phyloP scores from a whole-genome alignment of 164 flowering plant species.

The Aristolochia contorta region DNA sequence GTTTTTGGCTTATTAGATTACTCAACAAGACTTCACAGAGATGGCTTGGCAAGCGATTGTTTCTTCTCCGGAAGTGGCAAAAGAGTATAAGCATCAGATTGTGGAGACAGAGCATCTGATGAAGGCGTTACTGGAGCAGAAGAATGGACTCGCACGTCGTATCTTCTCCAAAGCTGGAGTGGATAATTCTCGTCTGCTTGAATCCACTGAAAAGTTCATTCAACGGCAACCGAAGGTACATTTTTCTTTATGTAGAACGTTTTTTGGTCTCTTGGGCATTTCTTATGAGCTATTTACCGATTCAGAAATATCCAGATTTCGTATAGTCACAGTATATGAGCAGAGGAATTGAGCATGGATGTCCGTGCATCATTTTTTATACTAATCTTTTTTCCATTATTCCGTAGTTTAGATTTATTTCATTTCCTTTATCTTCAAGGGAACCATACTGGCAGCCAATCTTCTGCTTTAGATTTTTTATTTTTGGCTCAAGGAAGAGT shows the following conservation, averaged over 20 bases:
- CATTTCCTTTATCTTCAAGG: too few species aligned
- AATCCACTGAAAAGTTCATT: slow-evolving; percentile 81
- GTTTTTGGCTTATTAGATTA: slow-evolving; percentile 38
- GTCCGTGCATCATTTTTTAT: too few species aligned
- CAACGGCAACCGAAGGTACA: slow-evolving; percentile 90
- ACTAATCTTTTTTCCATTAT: too few species aligned
- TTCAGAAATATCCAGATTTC: not conserved
- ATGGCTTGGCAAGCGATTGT: slow-evolving; percentile 99
- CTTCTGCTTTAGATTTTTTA: too few species aligned
- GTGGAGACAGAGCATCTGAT: slow-evolving; percentile 97
- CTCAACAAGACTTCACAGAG: slow-evolving; percentile 96
- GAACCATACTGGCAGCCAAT: too few species aligned
- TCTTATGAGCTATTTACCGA: not conserved
- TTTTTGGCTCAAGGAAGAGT: too few species aligned
- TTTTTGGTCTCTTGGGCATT: not conserved
- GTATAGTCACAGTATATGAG: too few species aligned
- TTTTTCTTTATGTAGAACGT: not conserved
- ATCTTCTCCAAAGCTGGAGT: slow-evolving; percentile 84
- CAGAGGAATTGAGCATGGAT: too few species aligned
- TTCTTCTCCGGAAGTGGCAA: slow-evolving; percentile 89
- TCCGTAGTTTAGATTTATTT: too few species aligned
- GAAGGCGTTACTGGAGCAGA: slow-evolving; percentile 93
- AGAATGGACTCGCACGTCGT: slow-evolving; percentile 93
- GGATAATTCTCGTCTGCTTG: slow-evolving; percentile 82
- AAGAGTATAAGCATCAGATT: slow-evolving; percentile 90